Conservation (phyloP, 2,329 filamentous ascomycete species). For the Bipolaris victoriae region DNA sequence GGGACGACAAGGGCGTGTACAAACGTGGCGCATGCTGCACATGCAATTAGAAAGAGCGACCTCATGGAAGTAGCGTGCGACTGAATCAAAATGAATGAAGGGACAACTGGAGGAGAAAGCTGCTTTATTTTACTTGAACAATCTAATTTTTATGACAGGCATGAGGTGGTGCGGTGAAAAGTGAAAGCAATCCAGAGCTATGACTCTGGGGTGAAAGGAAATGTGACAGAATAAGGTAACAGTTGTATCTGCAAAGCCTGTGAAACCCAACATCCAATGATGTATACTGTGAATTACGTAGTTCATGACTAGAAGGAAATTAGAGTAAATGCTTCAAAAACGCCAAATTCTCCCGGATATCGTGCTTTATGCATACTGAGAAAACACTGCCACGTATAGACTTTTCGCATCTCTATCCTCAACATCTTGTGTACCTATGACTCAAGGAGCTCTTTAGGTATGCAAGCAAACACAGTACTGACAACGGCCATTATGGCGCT, state of each 20-base stretch:
- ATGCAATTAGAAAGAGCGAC: not conserved
- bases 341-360: slow-evolving; percentile 13
- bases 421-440: slow-evolving; percentile 5
- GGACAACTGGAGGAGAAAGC: not conserved
- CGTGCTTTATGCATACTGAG: not conserved
- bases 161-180: not conserved
- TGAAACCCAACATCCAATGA: not conserved
- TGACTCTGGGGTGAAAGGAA: not conserved
- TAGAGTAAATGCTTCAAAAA: slow-evolving; percentile 15
- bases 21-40: not conserved
- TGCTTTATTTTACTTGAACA: not conserved
- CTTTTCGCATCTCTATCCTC: not conserved
- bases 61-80: not conserved
- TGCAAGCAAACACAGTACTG: slow-evolving; percentile 85
- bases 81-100: not conserved
- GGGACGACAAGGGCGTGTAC: not conserved
- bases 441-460: slow-evolving; percentile 69
- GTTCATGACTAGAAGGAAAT: not conserved
- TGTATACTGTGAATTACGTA: slow-evolving; percentile 1
- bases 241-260: not conserved
- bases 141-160: not conserved
- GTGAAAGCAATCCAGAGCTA: not conserved
- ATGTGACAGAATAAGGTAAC: not conserved
- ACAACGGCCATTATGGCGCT: slow-evolving; percentile 73
- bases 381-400: slow-evolving; percentile 1